These are phyloP conservation scores for Boletus smithii DNA, from an alignment of 1,284 basidiomycete species.

Conservation along the genomic window DNA sequence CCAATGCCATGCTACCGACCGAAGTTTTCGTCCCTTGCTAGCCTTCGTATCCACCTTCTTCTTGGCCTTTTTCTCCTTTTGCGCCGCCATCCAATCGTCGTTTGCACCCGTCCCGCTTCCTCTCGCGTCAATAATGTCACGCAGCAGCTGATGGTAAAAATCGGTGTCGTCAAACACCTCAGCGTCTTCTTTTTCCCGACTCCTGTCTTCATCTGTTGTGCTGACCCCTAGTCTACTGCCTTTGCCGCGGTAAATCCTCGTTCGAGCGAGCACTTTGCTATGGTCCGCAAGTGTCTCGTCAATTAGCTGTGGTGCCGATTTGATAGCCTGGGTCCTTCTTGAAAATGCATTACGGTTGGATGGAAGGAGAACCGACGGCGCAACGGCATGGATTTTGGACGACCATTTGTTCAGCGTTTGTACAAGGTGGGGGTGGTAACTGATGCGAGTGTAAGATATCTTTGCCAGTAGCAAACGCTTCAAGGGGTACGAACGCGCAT, in stretches of 20 bases:
- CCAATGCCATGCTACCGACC: conserved; percentile 43
- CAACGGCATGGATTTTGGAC: conserved; percentile 87
- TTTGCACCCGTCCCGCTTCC: conserved; percentile 41
- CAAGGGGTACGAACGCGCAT: conserved; percentile 43
- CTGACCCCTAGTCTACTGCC: conserved; percentile 39
- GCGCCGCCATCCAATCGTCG: conserved; percentile 62
- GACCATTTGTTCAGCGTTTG: conserved; percentile 89
- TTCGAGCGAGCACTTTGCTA: conserved; percentile 54
- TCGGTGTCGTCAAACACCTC: conserved; percentile 85
- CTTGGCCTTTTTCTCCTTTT: conserved; percentile 70
- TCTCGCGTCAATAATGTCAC: conserved; percentile 81
- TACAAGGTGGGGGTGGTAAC: conserved; percentile 66
- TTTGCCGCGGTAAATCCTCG: conserved; percentile 50
- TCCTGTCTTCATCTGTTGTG: conserved; percentile 25
- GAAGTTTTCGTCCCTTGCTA: conserved; percentile 86
- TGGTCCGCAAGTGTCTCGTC: conserved; percentile 65
- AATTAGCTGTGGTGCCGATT: conserved; percentile 66
- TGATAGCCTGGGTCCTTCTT: conserved; percentile 47
- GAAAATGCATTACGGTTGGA: conserved; percentile 66
- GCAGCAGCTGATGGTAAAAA: conserved; percentile 85
- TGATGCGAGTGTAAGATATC: conserved; percentile 26
- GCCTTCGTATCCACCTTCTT: conserved; percentile 88
- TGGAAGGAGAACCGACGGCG: conserved; percentile 69
- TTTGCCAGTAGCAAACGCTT: conserved; percentile 1
- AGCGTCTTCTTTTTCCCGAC: conserved; percentile 38